Evolutionary conservation across 805 yeast species (phyloP).

Genomic region (Komagataella pastoris): DNA sequence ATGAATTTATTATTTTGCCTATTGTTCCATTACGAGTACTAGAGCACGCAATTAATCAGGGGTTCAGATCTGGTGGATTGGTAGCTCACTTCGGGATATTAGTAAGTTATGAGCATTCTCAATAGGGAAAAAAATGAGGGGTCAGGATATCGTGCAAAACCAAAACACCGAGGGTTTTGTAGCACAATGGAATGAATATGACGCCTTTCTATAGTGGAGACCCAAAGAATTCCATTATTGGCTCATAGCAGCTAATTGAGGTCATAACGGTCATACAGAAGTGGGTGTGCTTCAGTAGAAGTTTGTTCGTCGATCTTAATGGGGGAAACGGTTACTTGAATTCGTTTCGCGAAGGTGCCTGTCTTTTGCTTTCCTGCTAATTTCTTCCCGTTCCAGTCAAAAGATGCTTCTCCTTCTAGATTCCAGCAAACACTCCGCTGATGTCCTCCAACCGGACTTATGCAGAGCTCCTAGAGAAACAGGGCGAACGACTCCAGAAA

Average conservation of each 20-base stretch:
- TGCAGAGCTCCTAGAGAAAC: slow-evolving; percentile 8
- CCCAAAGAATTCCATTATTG: not conserved
- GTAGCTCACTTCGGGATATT: not conserved
- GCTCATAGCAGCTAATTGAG: not conserved
- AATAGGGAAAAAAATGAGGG: not conserved
- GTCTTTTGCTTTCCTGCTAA: not conserved
- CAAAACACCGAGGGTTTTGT: not conserved
- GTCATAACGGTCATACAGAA: not conserved
- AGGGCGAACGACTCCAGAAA: slow-evolving; percentile 4
- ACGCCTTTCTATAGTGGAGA: not conserved
- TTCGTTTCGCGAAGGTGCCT: not conserved
- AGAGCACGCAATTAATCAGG: not conserved
- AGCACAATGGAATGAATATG: not conserved
- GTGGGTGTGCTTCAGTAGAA: not conserved
- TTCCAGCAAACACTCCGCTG: not conserved
- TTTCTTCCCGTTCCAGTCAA: not conserved
- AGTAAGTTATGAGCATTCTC: not conserved
- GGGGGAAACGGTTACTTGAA: not conserved
- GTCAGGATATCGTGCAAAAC: not conserved
- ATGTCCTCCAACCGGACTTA: not conserved
- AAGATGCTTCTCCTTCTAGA: not conserved
- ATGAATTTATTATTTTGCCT: not conserved
- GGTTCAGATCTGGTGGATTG: not conserved
- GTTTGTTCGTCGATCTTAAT: no score
- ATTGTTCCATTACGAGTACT: not conserved